Percentiles rank a stretch among this genome's conserved stretches.
These are phyloP conservation scores for Marvania coccoides DNA, from an alignment of 139 green algal genomes.

Conservation along the genomic window DNA sequence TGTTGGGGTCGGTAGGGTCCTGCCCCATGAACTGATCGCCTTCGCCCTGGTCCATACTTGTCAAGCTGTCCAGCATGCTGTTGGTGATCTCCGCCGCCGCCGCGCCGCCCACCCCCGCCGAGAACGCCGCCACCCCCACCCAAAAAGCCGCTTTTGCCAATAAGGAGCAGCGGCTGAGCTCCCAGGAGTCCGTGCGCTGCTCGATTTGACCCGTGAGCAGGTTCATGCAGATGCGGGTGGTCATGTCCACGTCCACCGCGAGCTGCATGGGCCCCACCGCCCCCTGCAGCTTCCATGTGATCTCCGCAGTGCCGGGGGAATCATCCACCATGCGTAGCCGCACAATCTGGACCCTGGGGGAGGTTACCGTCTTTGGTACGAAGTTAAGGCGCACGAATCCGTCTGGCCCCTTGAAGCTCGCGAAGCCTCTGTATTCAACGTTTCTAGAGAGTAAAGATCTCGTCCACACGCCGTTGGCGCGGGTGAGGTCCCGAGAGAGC, in stretches of 20 bases:
- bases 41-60: slow-evolving; percentile 16
- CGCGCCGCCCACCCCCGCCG: not conserved
- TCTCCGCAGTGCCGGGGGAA: slow-evolving; percentile 17
- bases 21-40: not conserved
- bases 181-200: slow-evolving; percentile 44
- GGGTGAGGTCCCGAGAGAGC: slow-evolving; percentile 40
- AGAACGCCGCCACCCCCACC: slow-evolving; percentile 26
- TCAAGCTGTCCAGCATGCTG: slow-evolving; percentile 21
- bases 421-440: slow-evolving; percentile 40
- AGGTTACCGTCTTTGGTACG: slow-evolving; percentile 18
- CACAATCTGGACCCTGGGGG: slow-evolving; percentile 2
- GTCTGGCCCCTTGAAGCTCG: slow-evolving; percentile 40
- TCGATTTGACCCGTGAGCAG: slow-evolving; percentile 60
- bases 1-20: slow-evolving; percentile 41
- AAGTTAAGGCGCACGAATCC: slow-evolving; percentile 39
- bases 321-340: slow-evolving; percentile 52
- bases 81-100: not conserved
- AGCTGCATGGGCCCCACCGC: slow-evolving; percentile 15
- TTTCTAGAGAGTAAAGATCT: slow-evolving; percentile 20
- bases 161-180: slow-evolving; percentile 27
- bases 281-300: slow-evolving; percentile 45
- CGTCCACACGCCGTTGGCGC: slow-evolving; percentile 29
- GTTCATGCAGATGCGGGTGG: slow-evolving; percentile 43
- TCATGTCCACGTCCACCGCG: slow-evolving; percentile 21
- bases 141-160: slow-evolving; percentile 23